phyloP scores from a whole-genome alignment of 2,329 filamentous ascomycete species.

The Colletotrichum sp. region DNA sequence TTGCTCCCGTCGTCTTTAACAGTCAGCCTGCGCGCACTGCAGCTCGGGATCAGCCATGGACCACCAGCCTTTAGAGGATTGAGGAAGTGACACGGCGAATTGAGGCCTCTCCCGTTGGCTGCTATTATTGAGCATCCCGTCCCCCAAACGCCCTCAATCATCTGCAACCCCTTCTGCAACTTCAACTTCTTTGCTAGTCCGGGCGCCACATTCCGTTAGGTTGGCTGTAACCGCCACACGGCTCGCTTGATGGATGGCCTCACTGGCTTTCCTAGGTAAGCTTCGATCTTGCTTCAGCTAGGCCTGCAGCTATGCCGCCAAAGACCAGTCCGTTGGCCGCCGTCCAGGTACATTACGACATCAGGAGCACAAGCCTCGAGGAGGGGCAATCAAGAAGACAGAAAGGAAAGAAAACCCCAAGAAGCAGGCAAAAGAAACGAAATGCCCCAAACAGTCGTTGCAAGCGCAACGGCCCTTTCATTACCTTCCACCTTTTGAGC shows the following conservation, averaged over 20 bases:
- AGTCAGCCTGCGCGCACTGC: no score
- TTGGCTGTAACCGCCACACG: neutral
- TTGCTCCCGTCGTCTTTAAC: neutral
- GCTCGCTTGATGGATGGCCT: neutral
- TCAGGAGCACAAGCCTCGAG: neutral
- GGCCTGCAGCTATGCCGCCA: neutral
- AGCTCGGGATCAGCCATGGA: neutral
- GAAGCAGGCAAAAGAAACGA: neutral
- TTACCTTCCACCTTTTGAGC: neutral
- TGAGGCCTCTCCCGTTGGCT: neutral
- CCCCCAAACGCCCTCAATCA: neutral
- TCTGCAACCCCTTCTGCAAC: neutral
- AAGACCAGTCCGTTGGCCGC: neutral
- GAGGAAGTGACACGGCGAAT: neutral
- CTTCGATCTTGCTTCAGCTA: neutral
- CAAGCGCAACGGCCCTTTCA: neutral
- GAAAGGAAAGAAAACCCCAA: neutral
- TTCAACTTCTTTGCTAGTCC: neutral
- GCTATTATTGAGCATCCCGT: neutral
- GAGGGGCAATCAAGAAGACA: neutral
- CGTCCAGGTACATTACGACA: neutral
- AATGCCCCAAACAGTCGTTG: neutral
- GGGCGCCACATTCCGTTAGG: neutral
- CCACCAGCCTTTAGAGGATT: neutral
- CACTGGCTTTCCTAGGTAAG: neutral